Evolutionary conservation across 768 basidiomycete genomes (phyloP).

Genomic region (Strobilomyces echinocephalus): DNA sequence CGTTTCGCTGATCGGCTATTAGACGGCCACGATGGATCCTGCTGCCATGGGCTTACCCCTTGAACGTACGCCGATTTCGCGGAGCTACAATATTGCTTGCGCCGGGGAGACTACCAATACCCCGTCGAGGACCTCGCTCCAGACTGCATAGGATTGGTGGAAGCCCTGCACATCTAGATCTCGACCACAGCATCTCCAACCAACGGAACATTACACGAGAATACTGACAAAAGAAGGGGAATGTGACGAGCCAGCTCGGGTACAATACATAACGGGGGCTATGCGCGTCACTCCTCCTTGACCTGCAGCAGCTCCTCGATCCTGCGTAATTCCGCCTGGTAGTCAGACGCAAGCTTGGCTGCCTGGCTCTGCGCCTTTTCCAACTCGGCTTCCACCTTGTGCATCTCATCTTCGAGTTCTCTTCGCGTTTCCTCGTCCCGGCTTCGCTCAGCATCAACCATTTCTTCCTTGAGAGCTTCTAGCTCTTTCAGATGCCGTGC

Average conservation of each 20-base stretch:
- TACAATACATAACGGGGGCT: conserved; percentile 19
- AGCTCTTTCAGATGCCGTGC: conserved; percentile 44
- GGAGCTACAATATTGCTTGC: conserved; percentile 1
- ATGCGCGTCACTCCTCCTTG: conserved; percentile 24
- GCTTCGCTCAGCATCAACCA: conserved; percentile 40
- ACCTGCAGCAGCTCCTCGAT: conserved; percentile 31
- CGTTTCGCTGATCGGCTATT: conserved; percentile 26
- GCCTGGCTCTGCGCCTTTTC: conserved; percentile 28
- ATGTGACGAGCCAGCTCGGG: conserved; percentile 21
- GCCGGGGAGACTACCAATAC: conserved; percentile 1
- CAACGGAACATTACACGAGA: conserved; percentile 2
- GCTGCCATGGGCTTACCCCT: conserved; percentile 10
- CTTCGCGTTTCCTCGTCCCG: conserved; percentile 45
- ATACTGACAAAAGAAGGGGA: conserved; percentile 1
- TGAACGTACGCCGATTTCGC: conserved; percentile 18
- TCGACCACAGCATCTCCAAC: conserved; percentile 6
- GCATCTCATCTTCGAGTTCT: conserved; percentile 40
- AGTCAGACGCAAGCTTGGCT: conserved; percentile 29
- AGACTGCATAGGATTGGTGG: conserved; percentile 6
- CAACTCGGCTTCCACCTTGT: conserved; percentile 29
- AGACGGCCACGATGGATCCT: conserved; percentile 25
- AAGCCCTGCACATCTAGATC: conserved; percentile 15
- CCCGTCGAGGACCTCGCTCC: background rate
- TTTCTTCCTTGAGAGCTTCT: conserved; percentile 41
- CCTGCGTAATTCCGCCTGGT: conserved; percentile 32